A percentile compares a stretch with the other conserved stretches of the same genome.
Conservation (phyloP, 2,329 filamentous ascomycete species). For the Ophiostoma novo-ulmi region DNA sequence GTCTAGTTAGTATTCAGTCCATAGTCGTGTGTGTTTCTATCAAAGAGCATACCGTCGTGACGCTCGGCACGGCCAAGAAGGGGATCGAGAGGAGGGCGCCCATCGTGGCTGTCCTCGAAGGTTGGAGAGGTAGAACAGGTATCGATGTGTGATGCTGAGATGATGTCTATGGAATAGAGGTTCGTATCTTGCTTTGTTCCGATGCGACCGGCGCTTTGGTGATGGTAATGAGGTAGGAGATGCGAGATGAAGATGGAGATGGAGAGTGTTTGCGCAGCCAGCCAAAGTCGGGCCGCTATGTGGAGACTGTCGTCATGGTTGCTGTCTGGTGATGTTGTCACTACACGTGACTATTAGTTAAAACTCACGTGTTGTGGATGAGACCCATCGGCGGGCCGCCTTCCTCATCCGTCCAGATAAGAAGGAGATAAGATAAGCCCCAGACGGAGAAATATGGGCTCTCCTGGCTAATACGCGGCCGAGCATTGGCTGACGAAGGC, state of each 20-base stretch:
- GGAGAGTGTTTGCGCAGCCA: neutral
- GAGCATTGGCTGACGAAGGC: slow-evolving; percentile 19
- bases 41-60: slow-evolving; percentile 65
- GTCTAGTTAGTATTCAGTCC: neutral
- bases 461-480: slow-evolving; percentile 15
- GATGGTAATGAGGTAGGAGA: neutral
- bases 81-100: slow-evolving; percentile 87
- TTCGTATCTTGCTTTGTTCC: neutral
- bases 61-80: slow-evolving; percentile 78
- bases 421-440: slow-evolving; percentile 6
- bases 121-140: neutral
- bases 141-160: neutral
- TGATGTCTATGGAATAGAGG: too few species aligned
- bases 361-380: neutral
- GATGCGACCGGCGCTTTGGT: neutral
- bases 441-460: neutral
- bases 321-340: neutral
- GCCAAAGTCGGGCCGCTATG: neutral
- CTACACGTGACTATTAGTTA: neutral
- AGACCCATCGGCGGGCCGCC: neutral
- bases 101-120: slow-evolving; percentile 52
- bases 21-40: neutral
- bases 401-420: neutral
- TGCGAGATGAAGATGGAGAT: neutral
- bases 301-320: slow-evolving; percentile 1